A percentile compares a stretch with the other conserved stretches of the same genome.
Conservation (phyloP, 83 land plant genomes). For the Thuja plicata region DNA sequence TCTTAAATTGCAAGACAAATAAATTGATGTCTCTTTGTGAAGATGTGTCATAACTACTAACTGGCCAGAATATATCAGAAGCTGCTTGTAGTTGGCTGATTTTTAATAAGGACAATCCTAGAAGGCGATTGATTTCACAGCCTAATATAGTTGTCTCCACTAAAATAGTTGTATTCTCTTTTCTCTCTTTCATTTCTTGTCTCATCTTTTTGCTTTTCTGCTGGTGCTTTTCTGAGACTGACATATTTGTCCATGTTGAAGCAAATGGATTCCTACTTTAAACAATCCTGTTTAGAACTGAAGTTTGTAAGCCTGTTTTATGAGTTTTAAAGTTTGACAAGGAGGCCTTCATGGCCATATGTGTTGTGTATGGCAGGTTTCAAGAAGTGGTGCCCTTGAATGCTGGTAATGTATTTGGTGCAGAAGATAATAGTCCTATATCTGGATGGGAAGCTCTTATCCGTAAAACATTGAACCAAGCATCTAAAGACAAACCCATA, state of each 20-base stretch:
- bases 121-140: no score
- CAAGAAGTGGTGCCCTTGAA: constrained; percentile 36
- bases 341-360: background rate
- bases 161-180: background rate
- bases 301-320: background rate
- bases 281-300: background rate
- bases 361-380: constrained; percentile 20
- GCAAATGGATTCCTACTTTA: constrained; percentile 6
- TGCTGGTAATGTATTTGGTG: constrained; percentile 35
- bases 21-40: no score
- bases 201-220: background rate
- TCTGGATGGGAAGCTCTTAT: constrained; percentile 26
- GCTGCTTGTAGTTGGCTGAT: no score
- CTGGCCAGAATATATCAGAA: no score
- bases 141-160: background rate
- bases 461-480: constrained; percentile 22
- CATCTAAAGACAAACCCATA: background rate
- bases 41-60: no score
- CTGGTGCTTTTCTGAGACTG: background rate
- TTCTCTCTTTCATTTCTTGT: background rate
- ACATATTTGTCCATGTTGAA: background rate
- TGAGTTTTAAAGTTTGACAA: background rate
- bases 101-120: no score
- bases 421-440: constrained; percentile 25
- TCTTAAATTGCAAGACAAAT: no score